Percentiles rank a stretch among this genome's conserved stretches.
Evolutionary conservation across 176 grass and related monocot genomes (phyloP).

Genomic region (Juncus inflexus): DNA sequence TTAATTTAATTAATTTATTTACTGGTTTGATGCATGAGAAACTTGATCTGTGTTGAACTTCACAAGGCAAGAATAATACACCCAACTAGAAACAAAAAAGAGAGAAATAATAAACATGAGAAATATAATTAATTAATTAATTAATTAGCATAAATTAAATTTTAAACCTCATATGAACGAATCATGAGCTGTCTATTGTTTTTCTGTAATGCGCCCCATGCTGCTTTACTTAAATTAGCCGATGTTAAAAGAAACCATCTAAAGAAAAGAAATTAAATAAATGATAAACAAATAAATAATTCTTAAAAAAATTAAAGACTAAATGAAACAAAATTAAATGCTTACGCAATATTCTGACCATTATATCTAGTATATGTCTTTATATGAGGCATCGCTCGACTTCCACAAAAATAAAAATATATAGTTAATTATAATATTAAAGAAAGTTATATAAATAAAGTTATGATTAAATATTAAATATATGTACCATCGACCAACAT

Average conservation of each 20-base stretch:
- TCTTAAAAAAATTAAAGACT: too few relatives aligned
- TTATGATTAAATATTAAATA: too few relatives aligned
- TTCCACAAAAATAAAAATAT: too few relatives aligned
- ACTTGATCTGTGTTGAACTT: slow-evolving; percentile 15
- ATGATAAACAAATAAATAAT: too few relatives aligned
- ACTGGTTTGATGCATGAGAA: slow-evolving; percentile 64
- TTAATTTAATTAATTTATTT: neutral
- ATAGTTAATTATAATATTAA: too few relatives aligned
- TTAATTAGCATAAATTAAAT: neutral
- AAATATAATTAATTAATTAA: neutral
- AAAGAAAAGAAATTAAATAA: too few relatives aligned
- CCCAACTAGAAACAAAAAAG: slow-evolving; percentile 47
- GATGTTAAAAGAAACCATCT: slow-evolving; percentile 98
- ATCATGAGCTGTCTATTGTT: slow-evolving; percentile 94
- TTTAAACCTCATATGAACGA: slow-evolving; percentile 82
- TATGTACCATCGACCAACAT: too few relatives aligned
- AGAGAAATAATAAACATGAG: neutral
- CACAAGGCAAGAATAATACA: slow-evolving; percentile 73
- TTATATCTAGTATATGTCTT: too few relatives aligned
- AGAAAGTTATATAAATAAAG: too few relatives aligned
- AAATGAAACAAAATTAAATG: too few relatives aligned
- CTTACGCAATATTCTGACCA: too few relatives aligned
- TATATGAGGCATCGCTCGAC: too few relatives aligned
- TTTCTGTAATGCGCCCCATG: slow-evolving; percentile 96
- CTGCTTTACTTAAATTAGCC: slow-evolving; percentile 94